Conservation (phyloP, 2,329 filamentous ascomycete species). For the Fusarium newnesense region DNA sequence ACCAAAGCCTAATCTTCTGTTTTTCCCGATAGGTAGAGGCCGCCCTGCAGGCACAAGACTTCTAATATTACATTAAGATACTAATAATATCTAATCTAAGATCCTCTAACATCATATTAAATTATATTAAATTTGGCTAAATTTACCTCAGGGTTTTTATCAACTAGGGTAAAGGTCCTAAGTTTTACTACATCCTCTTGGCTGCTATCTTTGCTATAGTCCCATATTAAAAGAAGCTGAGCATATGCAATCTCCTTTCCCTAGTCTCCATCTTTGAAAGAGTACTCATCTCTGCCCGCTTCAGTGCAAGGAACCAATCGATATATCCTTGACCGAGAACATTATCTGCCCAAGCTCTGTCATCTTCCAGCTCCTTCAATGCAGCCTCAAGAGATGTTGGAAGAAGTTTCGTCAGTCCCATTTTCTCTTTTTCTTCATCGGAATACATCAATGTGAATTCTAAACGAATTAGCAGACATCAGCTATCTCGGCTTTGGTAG, state of each 20-base stretch:
- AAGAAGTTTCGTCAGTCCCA: background rate
- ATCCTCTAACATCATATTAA: too few species aligned
- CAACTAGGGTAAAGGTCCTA: too few species aligned
- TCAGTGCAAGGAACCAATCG: constrained; percentile 12
- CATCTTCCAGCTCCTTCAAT: background rate
- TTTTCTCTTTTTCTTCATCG: background rate
- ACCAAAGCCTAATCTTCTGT: background rate
- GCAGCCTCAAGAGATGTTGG: background rate
- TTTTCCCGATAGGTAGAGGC: background rate
- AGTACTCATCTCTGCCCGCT: background rate
- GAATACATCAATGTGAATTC: constrained; percentile 7
- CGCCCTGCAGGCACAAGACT: too few species aligned
- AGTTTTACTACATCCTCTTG: too few species aligned
- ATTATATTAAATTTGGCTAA: too few species aligned
- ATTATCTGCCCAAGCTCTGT: background rate
- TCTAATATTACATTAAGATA: too few species aligned
- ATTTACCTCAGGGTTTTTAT: too few species aligned
- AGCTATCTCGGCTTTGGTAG: accelerated
- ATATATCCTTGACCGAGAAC: background rate
- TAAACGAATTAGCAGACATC: background rate
- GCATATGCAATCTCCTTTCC: background rate
- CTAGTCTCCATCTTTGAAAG: background rate
- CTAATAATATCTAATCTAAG: too few species aligned
- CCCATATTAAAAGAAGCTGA: background rate
- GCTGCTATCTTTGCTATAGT: background rate